Conservation (phyloP, 352 stramenopile genomes). For the Pythium utonaiense region DNA sequence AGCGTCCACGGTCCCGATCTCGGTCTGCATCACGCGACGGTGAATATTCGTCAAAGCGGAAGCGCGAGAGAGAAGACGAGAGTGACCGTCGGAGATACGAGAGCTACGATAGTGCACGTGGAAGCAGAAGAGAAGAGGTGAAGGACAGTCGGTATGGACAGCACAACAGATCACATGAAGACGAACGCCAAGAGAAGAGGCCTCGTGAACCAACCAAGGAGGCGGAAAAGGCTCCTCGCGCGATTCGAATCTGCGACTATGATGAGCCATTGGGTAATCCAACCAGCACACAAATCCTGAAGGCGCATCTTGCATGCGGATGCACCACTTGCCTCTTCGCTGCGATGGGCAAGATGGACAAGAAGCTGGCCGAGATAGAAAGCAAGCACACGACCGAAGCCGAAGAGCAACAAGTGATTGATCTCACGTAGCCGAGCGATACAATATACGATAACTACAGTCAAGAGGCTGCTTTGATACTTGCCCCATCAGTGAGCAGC, state of each 20-base stretch:
- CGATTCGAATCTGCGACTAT: not conserved
- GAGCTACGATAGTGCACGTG: too few species aligned
- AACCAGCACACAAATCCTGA: not conserved
- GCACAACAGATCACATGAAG: not conserved
- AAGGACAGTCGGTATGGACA: not conserved
- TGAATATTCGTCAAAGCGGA: too few species aligned
- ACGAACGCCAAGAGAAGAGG: not conserved
- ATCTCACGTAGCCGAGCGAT: slow-evolving; percentile 2
- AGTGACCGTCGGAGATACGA: too few species aligned
- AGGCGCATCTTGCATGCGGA: slow-evolving; percentile 1
- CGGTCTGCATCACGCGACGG: too few species aligned
- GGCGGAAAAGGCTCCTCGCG: not conserved
- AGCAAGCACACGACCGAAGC: not conserved
- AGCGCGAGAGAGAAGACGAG: too few species aligned
- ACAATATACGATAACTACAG: too few species aligned
- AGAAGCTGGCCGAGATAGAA: not conserved
- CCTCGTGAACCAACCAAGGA: not conserved
- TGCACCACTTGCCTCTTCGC: slow-evolving; percentile 13
- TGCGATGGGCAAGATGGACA: slow-evolving; percentile 4
- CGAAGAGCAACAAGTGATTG: not conserved
- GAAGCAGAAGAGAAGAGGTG: too few species aligned
- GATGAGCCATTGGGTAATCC: not conserved
- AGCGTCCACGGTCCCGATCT: not conserved
- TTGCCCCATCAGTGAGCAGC: too few species aligned
- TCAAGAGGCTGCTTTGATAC: not conserved